phyloP scores from a whole-genome alignment of 2,329 filamentous ascomycete species.

The Botryotinia convoluta region DNA sequence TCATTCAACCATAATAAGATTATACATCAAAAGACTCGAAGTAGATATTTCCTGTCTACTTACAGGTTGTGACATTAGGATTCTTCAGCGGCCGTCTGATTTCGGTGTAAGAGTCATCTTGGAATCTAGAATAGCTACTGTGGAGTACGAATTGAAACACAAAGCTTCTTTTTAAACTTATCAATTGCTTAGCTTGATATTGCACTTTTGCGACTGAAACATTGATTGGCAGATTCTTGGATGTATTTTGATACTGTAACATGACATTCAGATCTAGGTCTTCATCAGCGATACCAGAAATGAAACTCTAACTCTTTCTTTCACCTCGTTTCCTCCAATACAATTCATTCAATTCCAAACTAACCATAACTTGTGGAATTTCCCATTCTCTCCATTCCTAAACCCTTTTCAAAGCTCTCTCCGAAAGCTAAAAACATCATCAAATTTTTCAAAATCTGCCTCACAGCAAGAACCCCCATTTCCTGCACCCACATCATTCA shows the following conservation, averaged over 20 bases:
- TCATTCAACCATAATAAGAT: background rate
- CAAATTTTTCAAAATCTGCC: background rate
- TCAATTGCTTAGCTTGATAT: background rate
- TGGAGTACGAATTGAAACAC: slow-evolving; percentile 2
- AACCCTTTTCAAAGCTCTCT: background rate
- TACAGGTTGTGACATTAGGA: background rate
- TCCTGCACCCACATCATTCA: background rate
- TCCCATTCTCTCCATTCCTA: no score
- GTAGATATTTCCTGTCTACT: background rate
- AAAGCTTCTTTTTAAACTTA: background rate
- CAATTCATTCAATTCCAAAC: background rate
- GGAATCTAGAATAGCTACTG: background rate
- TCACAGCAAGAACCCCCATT: background rate
- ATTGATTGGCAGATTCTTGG: background rate
- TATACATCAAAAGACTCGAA: background rate
- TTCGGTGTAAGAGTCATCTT: slow-evolving; percentile 6
- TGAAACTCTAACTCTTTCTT: background rate
- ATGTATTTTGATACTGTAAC: background rate
- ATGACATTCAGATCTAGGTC: background rate
- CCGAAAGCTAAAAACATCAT: background rate
- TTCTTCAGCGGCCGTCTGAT: background rate
- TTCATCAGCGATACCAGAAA: background rate
- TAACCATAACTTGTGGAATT: background rate
- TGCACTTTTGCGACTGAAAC: background rate
- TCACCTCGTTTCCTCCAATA: background rate